Base-by-base conservation (phyloP, 2,329 filamentous ascomycete genomes). In the Phoma sp. region DNA sequence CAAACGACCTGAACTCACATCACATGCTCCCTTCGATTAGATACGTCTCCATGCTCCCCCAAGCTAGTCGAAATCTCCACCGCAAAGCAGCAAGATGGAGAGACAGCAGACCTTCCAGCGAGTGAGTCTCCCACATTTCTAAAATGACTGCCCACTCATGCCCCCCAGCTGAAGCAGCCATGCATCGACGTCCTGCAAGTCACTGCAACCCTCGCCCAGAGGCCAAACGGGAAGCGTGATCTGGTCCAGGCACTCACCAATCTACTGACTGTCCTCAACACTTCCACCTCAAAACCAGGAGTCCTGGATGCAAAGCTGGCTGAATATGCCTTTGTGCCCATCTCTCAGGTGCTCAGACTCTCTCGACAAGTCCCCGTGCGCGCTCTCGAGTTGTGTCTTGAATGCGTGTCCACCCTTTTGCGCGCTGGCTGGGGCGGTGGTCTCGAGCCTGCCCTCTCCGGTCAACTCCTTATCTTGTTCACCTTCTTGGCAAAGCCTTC, bases 261-360 rank as follows among this genome's bases (percentile, higher is more conserved):
- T 1, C 68, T 87, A 6, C 70, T 82, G 10, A 61, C 71, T 7
- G 71, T 73, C 15, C 73, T 86, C 1, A 56, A 64, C 21, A 43
- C 63, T 0, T 54, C 77, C 43, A 55, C 61, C 15, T 64, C 70
- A 21, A 67, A 66, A 7, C 73, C 77, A 32, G 67, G 75, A 60
- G 65, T 71, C 1, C 72, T 98, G 17, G 91, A 97, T 72, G 83
- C 88, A 47, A 94, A 92, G 72, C 79, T 98, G 17, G 92, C 93
- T 13, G 93, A 97, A 78, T 99, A 98, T 80, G 84, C 90, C 69
- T 98, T 98, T 80, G 96, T 97, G 60, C 95, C 95, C 0, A 80
- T 99, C 0, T 92, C 91, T 0, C 89, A 95, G 64, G 86, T 98
- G 35, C 88, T 99, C 66, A 88, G 91, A 55, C 84, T 87, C 59